Evolutionary conservation across 2,329 filamentous ascomycete species (phyloP).

Genomic region (Claviceps cyperi): DNA sequence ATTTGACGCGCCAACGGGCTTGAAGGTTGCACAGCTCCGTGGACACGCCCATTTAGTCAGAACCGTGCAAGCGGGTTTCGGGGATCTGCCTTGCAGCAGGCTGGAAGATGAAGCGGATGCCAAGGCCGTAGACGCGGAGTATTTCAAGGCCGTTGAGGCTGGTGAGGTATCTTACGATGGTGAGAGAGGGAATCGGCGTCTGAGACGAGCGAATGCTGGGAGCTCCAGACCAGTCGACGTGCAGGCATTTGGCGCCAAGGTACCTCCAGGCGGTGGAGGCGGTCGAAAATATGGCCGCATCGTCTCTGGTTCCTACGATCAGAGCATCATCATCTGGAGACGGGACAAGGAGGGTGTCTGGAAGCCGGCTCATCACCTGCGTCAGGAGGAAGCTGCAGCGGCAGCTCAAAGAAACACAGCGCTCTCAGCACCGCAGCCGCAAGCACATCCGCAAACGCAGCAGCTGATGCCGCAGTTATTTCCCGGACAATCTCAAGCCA

Average conservation of each 20-base stretch:
- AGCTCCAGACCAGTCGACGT: slow-evolving; percentile 64
- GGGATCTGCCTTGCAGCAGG: slow-evolving; percentile 68
- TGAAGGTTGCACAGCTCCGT: slow-evolving; percentile 77
- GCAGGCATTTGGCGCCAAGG: slow-evolving; percentile 65
- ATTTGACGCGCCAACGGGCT: slow-evolving; percentile 72
- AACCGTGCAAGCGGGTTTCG: slow-evolving; percentile 90
- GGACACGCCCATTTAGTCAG: slow-evolving; percentile 77
- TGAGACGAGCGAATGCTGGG: slow-evolving; percentile 48
- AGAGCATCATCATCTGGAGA: slow-evolving; percentile 90
- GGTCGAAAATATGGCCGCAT: slow-evolving; percentile 86
- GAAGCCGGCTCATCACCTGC: slow-evolving; percentile 60
- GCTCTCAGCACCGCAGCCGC: neutral
- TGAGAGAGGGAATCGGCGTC: slow-evolving; percentile 19
- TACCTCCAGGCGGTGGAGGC: slow-evolving; percentile 83
- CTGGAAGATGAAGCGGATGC: slow-evolving; percentile 63
- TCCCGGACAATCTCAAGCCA: neutral
- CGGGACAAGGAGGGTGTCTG: slow-evolving; percentile 74
- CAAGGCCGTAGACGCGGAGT: slow-evolving; percentile 55
- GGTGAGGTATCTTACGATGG: slow-evolving; percentile 29
- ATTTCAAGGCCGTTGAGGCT: slow-evolving; percentile 44
- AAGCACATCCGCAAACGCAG: neutral
- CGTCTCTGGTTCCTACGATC: slow-evolving; percentile 91
- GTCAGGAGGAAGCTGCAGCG: slow-evolving; percentile 55
- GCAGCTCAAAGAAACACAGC: slow-evolving; percentile 26
- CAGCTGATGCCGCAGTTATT: neutral